Conservation (phyloP, 495 filamentous ascomycete species). For the Echria macrotheca region DNA sequence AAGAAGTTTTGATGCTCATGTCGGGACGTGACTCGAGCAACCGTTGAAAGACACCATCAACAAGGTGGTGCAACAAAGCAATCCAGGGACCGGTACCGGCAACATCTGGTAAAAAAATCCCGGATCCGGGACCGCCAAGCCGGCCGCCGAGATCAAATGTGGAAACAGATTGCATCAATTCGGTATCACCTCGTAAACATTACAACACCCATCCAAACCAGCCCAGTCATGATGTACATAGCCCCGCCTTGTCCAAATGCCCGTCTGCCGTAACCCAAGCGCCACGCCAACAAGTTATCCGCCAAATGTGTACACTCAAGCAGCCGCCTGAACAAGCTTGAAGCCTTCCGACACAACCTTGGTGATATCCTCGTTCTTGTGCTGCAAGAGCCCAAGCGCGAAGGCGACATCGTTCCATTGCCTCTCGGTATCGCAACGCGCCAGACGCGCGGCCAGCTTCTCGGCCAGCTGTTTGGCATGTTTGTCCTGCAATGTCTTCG, state of each 20-base stretch:
- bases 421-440: constrained; percentile 81
- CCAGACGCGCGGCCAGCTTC: constrained; percentile 83
- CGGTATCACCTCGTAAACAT: neutral
- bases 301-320: constrained; percentile 12
- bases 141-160: too few relatives aligned
- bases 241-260: neutral
- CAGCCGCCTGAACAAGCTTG: constrained; percentile 58
- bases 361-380: constrained; percentile 96
- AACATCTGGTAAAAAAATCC: too few relatives aligned
- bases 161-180: too few relatives aligned
- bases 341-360: constrained; percentile 81
- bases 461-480: constrained; percentile 93
- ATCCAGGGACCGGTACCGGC: too few relatives aligned
- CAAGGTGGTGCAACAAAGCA: too few relatives aligned
- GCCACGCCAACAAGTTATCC: neutral
- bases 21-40: too few relatives aligned
- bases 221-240: neutral
- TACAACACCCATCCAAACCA: neutral
- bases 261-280: neutral
- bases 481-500: constrained; percentile 66
- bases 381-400: constrained; percentile 78
- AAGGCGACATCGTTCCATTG: constrained; percentile 98
- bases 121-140: too few relatives aligned
- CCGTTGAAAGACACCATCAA: too few relatives aligned
- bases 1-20: too few relatives aligned